Base-by-base conservation (phyloP, 768 basidiomycete genomes). In the Xanthoconium purpureum region DNA sequence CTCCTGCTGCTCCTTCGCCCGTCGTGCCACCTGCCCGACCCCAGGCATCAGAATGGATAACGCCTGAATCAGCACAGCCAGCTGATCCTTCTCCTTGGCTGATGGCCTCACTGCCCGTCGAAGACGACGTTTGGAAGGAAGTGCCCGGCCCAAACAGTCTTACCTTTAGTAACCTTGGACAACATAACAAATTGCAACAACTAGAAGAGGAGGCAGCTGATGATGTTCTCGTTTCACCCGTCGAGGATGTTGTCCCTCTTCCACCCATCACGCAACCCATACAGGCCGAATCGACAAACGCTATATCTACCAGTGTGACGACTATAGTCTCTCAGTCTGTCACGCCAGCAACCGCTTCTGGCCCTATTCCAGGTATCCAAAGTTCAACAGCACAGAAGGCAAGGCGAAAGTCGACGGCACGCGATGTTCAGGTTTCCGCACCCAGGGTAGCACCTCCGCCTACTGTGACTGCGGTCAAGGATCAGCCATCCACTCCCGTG, bases 61-160 rank as follows among this genome's bases (percentile, higher is more conserved):
- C 64, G 48, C 50, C 67, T 36, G 67, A 69, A 56, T 48, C 58
- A 1, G n/a, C 50, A 14, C 57, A 59, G 13, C 52, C 63, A 52
- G 50, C 59, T 33, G 79, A 84, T 15, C 74, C 79, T 47, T 82
- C 85, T 2, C 78, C 84, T 5, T 87, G 87, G 86, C 66, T 77
- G 46, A 68, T 73, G 48, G 74, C 81, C 12, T 79, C 80, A 6
- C 74, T 83, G 52, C 75, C 75, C 24, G 63, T 66, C 36, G 67
- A 74, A 0, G 77, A 81, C 36, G 80, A 81, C 17, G 73, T 66
- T 47, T 85, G 84, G 84, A 68, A 66, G 37, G 68, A 74, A 44
- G 54, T 64, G 18, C 74, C 75, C 3, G 76, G 75, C 15, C 74
- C 78, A 12, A 76, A 78, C 57, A 82, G 81, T 56, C 73, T 86